These are phyloP conservation scores for Solanum medicagineum DNA, from an alignment of 257 asterid species.

Conservation along the genomic window DNA sequence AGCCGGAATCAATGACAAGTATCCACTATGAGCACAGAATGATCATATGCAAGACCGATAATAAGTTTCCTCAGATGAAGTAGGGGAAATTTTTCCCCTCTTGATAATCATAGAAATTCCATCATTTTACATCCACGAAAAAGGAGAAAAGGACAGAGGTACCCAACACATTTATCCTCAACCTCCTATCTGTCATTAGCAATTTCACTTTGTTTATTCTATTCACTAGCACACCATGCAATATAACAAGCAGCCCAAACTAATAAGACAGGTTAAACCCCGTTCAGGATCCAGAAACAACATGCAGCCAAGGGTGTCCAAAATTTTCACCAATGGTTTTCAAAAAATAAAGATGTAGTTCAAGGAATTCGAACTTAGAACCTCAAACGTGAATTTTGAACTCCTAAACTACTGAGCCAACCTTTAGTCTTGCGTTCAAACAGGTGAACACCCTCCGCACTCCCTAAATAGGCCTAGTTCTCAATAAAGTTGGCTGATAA, in stretches of 20 bases:
- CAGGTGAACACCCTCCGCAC: background rate
- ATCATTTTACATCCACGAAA: background rate
- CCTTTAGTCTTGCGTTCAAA: background rate
- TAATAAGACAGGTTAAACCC: background rate
- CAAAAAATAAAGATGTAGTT: background rate
- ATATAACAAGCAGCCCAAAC: background rate
- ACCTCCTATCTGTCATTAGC: background rate
- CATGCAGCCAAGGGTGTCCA: background rate
- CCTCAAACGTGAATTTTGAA: background rate
- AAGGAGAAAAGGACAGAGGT: background rate
- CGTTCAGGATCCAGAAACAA: background rate
- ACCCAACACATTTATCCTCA: conserved; percentile 1
- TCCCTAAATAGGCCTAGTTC: background rate
- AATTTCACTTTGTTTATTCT: background rate
- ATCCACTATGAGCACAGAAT: background rate
- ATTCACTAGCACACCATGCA: background rate
- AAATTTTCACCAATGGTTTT: background rate
- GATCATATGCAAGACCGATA: background rate
- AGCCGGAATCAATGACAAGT: background rate
- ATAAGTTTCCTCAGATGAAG: background rate
- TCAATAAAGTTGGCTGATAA: background rate
- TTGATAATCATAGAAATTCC: background rate
- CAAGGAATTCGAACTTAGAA: background rate
- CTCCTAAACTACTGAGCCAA: background rate
- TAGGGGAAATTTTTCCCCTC: background rate